phyloP scores from a whole-genome alignment of 768 basidiomycete genomes.

The Polyporus arcularius region DNA sequence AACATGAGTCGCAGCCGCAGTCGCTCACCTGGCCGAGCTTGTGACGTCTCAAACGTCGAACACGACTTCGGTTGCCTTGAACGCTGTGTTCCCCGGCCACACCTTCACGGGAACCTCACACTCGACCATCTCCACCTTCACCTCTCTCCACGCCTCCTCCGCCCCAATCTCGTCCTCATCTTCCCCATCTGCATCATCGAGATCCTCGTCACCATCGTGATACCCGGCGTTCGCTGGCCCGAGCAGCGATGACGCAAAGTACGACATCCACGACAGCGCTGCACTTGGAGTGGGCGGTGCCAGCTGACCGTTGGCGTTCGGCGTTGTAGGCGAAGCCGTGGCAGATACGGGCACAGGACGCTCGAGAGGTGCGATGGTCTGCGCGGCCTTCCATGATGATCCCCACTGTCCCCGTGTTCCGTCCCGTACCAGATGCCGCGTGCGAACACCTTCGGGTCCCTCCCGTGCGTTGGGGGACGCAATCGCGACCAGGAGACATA shows the following conservation, averaged over 20 bases:
- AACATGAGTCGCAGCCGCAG: background rate
- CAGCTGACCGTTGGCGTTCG: constrained; percentile 20
- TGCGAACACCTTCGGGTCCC: constrained; percentile 52
- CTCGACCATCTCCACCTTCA: constrained; percentile 85
- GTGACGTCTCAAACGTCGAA: constrained; percentile 62
- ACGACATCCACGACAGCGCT: constrained; percentile 43
- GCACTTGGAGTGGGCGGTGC: constrained; percentile 10
- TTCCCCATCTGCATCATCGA: constrained; percentile 30
- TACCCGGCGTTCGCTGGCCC: constrained; percentile 48
- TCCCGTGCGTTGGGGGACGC: constrained; percentile 47
- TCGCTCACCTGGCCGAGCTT: background rate
- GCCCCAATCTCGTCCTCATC: constrained; percentile 39
- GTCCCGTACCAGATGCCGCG: constrained; percentile 57
- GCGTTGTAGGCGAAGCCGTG: constrained; percentile 21
- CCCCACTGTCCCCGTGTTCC: constrained; percentile 74
- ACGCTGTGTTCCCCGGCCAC: constrained; percentile 88
- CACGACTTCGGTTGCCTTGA: constrained; percentile 75
- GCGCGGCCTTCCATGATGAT: constrained; percentile 59
- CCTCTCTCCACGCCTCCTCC: constrained; percentile 67
- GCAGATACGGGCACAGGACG: constrained; percentile 32
- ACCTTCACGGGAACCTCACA: constrained; percentile 90
- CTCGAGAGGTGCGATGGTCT: constrained; percentile 61
- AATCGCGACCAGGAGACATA: constrained; percentile 84
- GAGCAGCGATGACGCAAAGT: constrained; percentile 41
- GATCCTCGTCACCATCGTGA: constrained; percentile 58